Percentiles rank a stretch among this genome's conserved stretches.
Conservation (phyloP, 352 stramenopile species). For the Peronospora farinosa region DNA sequence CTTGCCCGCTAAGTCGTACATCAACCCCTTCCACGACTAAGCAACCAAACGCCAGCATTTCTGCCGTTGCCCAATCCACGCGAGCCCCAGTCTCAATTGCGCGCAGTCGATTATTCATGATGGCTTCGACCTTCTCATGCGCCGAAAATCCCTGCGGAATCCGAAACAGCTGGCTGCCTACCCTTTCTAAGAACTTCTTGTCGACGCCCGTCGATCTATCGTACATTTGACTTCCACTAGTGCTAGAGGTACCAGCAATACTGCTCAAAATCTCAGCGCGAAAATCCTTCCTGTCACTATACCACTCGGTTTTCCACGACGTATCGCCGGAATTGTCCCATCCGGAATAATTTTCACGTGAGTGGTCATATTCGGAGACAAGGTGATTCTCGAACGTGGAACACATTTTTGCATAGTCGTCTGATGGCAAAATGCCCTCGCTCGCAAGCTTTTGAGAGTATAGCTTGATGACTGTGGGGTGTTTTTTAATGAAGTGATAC, state of each 20-base stretch:
- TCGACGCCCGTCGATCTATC: constrained; percentile 67
- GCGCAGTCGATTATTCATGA: constrained; percentile 80
- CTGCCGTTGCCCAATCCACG: constrained; percentile 86
- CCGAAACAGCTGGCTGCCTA: constrained; percentile 71
- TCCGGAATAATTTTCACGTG: constrained; percentile 54
- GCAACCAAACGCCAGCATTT: constrained; percentile 82
- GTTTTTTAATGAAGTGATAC: constrained; percentile 87
- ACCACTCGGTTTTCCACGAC: constrained; percentile 64
- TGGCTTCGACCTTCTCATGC: constrained; percentile 80
- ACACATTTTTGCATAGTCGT: constrained; percentile 47
- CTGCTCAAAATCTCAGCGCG: constrained; percentile 4
- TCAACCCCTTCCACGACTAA: constrained; percentile 80
- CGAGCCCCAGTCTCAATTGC: constrained; percentile 74
- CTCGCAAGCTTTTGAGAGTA: constrained; percentile 68
- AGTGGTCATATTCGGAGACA: constrained; percentile 64
- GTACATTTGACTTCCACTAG: constrained; percentile 29
- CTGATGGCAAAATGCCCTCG: constrained; percentile 42
- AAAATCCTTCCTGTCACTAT: constrained; percentile 24
- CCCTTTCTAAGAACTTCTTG: constrained; percentile 56
- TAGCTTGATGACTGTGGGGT: constrained; percentile 70
- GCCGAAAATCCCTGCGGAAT: constrained; percentile 78
- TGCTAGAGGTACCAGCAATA: constrained; percentile 13
- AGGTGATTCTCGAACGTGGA: constrained; percentile 61
- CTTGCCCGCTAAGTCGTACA: constrained; percentile 83
- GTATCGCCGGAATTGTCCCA: constrained; percentile 72